Evolutionary conservation across 2,329 filamentous ascomycete species (phyloP).

Genomic region (Didymellaceae sp.): DNA sequence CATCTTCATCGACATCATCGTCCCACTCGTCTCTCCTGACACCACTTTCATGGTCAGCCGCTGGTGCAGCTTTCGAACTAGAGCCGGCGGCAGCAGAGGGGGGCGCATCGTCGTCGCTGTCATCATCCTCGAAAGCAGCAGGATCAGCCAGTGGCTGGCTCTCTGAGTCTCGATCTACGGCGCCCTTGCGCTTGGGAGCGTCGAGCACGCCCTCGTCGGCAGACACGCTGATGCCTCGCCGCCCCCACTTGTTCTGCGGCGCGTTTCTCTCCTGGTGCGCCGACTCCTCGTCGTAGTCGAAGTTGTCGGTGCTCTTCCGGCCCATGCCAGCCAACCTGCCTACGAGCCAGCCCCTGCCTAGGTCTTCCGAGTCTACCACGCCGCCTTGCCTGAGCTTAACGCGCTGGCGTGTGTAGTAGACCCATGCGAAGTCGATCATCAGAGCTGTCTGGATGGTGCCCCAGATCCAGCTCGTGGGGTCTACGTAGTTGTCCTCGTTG

Average conservation of each 20-base stretch:
- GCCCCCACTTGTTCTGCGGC: constrained; percentile 60
- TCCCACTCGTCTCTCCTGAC: constrained; percentile 50
- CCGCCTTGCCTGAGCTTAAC: constrained; percentile 91
- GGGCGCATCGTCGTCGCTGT: constrained; percentile 51
- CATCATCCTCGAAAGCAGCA: constrained; percentile 54
- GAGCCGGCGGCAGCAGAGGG: constrained; percentile 22
- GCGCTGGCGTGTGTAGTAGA: constrained; percentile 91
- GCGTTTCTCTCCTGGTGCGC: constrained; percentile 45
- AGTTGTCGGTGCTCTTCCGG: constrained; percentile 54
- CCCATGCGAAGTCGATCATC: constrained; percentile 95
- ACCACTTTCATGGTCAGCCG: constrained; percentile 35
- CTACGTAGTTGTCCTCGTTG: constrained; percentile 62
- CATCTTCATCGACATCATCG: constrained; percentile 42
- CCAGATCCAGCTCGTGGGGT: constrained; percentile 80
- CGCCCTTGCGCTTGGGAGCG: constrained; percentile 33
- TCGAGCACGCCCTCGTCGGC: constrained; percentile 61
- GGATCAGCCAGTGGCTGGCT: constrained; percentile 53
- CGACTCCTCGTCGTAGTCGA: constrained; percentile 64
- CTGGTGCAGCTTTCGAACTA: constrained; percentile 18
- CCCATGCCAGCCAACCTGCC: constrained; percentile 73
- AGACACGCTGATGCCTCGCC: constrained; percentile 64
- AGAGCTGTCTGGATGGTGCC: constrained; percentile 88
- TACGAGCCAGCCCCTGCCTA: constrained; percentile 84
- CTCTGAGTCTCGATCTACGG: constrained; percentile 37
- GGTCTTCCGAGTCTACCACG: constrained; percentile 87